Evolutionary conservation across 1,284 basidiomycete species (phyloP).

Genomic region (Meripilus lineatus): DNA sequence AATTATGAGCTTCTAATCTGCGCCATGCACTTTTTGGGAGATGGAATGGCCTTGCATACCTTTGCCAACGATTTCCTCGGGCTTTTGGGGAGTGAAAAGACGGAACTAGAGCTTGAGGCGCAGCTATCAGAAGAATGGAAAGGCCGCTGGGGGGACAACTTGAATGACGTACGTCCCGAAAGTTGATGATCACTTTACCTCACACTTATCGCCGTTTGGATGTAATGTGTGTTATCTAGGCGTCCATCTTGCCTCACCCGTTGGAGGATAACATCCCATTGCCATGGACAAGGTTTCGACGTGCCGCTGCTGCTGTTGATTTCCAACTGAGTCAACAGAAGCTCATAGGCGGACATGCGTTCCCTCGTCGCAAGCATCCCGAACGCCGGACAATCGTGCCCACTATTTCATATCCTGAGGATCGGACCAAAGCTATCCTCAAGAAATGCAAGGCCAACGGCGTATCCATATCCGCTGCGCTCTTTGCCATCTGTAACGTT

Average conservation of each 20-base stretch:
- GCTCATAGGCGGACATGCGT: constrained; percentile 55
- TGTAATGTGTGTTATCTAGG: constrained; percentile 16
- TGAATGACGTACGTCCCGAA: constrained; percentile 19
- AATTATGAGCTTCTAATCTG: constrained; percentile 59
- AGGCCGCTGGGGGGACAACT: constrained; percentile 28
- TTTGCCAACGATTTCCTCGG: constrained; percentile 71
- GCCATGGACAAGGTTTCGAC: constrained; percentile 33
- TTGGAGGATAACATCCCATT: constrained; percentile 51
- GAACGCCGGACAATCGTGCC: constrained; percentile 61
- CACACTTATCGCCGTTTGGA: no score
- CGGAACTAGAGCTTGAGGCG: constrained; percentile 36
- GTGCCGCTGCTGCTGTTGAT: constrained; percentile 48
- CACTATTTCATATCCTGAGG: constrained; percentile 51
- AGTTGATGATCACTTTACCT: not conserved
- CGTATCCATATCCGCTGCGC: constrained; percentile 69
- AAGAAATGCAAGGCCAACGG: constrained; percentile 63
- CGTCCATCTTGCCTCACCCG: constrained; percentile 39
- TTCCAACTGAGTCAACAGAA: constrained; percentile 47
- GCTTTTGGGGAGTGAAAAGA: constrained; percentile 43
- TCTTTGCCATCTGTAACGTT: constrained; percentile 72
- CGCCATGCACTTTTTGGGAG: constrained; percentile 71
- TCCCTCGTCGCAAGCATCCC: constrained; percentile 43
- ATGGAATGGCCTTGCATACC: constrained; percentile 75
- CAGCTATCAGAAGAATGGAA: constrained; percentile 46
- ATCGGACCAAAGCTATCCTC: constrained; percentile 53